phyloP scores from a whole-genome alignment of 108 stramenopile genomes.

The Cyclotella kingstonii region DNA sequence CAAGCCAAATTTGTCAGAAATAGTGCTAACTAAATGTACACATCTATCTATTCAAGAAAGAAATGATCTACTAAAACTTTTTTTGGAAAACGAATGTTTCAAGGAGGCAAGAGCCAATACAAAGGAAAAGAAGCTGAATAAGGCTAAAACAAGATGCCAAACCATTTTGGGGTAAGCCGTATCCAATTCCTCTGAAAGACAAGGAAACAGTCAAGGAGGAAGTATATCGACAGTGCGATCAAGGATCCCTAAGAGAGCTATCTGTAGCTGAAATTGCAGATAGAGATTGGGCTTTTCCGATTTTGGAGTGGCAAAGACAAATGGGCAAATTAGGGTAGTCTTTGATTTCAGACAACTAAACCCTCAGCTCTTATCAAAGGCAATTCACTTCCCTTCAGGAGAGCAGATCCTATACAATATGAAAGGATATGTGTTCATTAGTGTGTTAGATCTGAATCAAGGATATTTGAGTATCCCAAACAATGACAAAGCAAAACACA shows the following conservation, averaged over 20 bases:
- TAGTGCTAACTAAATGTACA: background rate
- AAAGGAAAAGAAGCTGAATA: too few relatives aligned
- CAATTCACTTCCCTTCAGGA: background rate
- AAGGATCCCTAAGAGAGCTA: conserved; percentile 1
- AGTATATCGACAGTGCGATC: background rate
- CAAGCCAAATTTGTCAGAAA: background rate
- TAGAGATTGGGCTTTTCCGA: conserved; percentile 8
- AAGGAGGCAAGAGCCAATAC: too few relatives aligned
- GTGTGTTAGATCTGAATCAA: conserved; percentile 7
- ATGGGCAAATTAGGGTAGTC: conserved; percentile 4
- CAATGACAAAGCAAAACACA: background rate
- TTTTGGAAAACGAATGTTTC: background rate
- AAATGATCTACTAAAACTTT: background rate
- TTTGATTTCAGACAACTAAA: conserved; percentile 18
- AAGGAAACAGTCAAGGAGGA: conserved; percentile 4
- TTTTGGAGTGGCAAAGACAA: conserved; percentile 10
- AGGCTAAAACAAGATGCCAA: background rate
- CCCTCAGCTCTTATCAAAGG: background rate
- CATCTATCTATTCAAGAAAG: background rate
- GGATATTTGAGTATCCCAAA: conserved; percentile 16
- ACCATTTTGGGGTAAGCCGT: conserved; percentile 1
- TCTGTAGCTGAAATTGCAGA: conserved; percentile 1
- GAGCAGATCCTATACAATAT: conserved; percentile 1
- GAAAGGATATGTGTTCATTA: background rate
- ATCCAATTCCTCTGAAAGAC: conserved; percentile 9